phyloP scores from a whole-genome alignment of 495 filamentous ascomycete species.

The Penicillium steckii region DNA sequence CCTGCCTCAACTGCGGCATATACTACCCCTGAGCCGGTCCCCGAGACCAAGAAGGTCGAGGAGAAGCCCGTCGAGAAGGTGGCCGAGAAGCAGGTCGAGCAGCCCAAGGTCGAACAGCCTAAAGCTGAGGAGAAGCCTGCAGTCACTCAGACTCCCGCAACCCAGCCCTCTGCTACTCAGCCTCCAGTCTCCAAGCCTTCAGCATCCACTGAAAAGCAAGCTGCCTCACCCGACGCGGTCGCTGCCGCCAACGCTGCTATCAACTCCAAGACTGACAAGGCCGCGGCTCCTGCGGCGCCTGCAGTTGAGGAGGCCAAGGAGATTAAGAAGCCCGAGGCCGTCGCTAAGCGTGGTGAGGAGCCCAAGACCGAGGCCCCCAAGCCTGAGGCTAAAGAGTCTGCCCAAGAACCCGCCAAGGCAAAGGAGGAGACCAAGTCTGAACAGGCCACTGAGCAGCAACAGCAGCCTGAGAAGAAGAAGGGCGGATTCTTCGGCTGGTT shows the following conservation, averaged over 20 bases:
- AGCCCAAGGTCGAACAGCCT: constrained; percentile 62
- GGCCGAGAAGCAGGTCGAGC: background rate
- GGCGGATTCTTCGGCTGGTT: constrained; percentile 28
- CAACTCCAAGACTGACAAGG: constrained; percentile 25
- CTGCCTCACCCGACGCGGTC: constrained; percentile 23
- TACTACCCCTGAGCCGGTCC: constrained; percentile 21
- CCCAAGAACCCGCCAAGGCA: constrained; percentile 5
- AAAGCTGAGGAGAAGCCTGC: constrained; percentile 76
- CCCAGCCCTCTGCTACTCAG: background rate
- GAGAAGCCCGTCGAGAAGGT: constrained; percentile 37
- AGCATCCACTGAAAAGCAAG: constrained; percentile 1
- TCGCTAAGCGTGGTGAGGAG: constrained; percentile 22
- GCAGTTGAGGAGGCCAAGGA: constrained; percentile 15
- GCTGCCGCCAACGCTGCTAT: constrained; percentile 27
- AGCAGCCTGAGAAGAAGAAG: constrained; percentile 27
- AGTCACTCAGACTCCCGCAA: background rate
- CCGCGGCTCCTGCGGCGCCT: constrained; percentile 7
- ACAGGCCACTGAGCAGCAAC: constrained; percentile 8
- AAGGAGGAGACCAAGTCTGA: constrained; percentile 14
- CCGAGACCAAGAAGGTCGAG: constrained; percentile 15
- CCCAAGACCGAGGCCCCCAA: constrained; percentile 42
- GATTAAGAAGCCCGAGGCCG: constrained; percentile 27
- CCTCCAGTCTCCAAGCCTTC: constrained; percentile 4
- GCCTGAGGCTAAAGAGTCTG: constrained; percentile 25
- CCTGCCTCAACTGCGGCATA: constrained; percentile 25